Evolutionary conservation across 2,329 filamentous ascomycete genomes (phyloP).

Genomic region (Epichloe sylvatica): DNA sequence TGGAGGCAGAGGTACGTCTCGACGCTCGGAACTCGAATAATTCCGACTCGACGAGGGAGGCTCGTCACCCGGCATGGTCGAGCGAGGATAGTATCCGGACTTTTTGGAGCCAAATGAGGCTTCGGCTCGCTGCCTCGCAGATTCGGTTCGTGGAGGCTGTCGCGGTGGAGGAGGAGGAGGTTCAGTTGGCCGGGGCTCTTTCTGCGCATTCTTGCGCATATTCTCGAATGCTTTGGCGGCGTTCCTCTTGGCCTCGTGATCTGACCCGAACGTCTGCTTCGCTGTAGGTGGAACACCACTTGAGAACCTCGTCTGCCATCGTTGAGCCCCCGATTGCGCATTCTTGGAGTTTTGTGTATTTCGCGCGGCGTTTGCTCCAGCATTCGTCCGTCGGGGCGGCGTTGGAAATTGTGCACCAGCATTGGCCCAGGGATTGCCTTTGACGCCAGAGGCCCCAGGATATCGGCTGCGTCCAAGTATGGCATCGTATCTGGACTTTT

Average conservation of each 20-base stretch:
- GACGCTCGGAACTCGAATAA: conserved; percentile 25
- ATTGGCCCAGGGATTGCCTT: conserved; percentile 43
- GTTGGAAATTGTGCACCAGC: conserved; percentile 34
- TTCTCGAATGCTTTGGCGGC: conserved; percentile 29
- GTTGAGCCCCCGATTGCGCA: conserved; percentile 27
- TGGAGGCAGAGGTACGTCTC: conserved; percentile 7
- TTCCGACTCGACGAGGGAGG: conserved; percentile 35
- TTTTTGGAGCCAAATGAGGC: conserved; percentile 40
- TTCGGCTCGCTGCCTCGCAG: conserved; percentile 38
- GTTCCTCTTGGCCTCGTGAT: conserved; percentile 26
- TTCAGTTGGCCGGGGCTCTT: conserved; percentile 13
- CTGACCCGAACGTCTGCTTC: conserved; percentile 21
- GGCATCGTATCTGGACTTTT: conserved; percentile 40
- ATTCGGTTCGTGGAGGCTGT: conserved; percentile 35
- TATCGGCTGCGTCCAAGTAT: conserved; percentile 27
- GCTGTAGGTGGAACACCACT: conserved; percentile 28
- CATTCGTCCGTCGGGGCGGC: conserved; percentile 30
- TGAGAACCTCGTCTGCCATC: conserved; percentile 30
- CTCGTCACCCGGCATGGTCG: conserved; percentile 36
- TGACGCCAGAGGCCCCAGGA: conserved; percentile 38
- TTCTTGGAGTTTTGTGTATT: conserved; percentile 6
- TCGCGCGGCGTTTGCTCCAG: conserved; percentile 7
- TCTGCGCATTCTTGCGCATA: conserved; percentile 24
- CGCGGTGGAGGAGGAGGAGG: conserved; percentile 20
- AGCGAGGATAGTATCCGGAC: conserved; percentile 35